Evolutionary conservation across 805 yeast species (phyloP).

Genomic region (Metschnikowia lochheadii): DNA sequence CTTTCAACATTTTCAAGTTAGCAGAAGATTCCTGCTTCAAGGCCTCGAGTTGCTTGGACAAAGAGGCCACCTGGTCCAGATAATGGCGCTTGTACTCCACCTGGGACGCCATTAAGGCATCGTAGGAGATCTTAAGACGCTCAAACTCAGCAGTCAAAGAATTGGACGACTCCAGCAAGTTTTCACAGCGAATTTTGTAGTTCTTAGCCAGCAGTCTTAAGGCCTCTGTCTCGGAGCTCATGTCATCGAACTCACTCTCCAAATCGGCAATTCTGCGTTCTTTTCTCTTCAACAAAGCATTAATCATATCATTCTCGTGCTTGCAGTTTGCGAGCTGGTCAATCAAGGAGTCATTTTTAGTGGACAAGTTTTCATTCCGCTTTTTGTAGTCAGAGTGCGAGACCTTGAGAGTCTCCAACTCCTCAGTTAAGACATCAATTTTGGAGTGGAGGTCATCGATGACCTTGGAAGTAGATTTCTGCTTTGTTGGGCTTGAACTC

Average conservation of each 20-base stretch:
- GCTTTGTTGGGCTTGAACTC: slow-evolving; percentile 21
- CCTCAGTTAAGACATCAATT: slow-evolving; percentile 42
- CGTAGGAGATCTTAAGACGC: slow-evolving; percentile 55
- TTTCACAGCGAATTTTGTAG: slow-evolving; percentile 46
- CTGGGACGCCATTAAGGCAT: slow-evolving; percentile 50
- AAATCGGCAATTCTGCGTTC: slow-evolving; percentile 65
- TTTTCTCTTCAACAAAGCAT: slow-evolving; percentile 62
- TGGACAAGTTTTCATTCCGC: slow-evolving; percentile 44
- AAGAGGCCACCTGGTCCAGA: slow-evolving; percentile 36
- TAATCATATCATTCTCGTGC: slow-evolving; percentile 74
- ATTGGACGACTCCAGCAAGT: slow-evolving; percentile 44
- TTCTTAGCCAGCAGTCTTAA: slow-evolving; percentile 47
- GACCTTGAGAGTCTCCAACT: slow-evolving; percentile 36
- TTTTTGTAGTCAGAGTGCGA: slow-evolving; percentile 48
- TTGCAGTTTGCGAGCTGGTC: slow-evolving; percentile 67
- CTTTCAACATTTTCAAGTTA: slow-evolving; percentile 33
- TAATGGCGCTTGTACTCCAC: slow-evolving; percentile 49
- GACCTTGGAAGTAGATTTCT: slow-evolving; percentile 30
- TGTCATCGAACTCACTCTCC: slow-evolving; percentile 52
- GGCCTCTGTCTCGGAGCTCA: slow-evolving; percentile 45
- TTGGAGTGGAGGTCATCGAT: slow-evolving; percentile 53
- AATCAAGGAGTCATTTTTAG: slow-evolving; percentile 50
- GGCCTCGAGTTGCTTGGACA: slow-evolving; percentile 34
- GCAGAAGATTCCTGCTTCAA: slow-evolving; percentile 36
- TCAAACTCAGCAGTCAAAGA: slow-evolving; percentile 49